A percentile compares a stretch with the other conserved stretches of the same genome.
These are phyloP conservation scores for Porphyrellus cyaneotinctus DNA, from an alignment of 768 basidiomycete species.

Conservation along the genomic window DNA sequence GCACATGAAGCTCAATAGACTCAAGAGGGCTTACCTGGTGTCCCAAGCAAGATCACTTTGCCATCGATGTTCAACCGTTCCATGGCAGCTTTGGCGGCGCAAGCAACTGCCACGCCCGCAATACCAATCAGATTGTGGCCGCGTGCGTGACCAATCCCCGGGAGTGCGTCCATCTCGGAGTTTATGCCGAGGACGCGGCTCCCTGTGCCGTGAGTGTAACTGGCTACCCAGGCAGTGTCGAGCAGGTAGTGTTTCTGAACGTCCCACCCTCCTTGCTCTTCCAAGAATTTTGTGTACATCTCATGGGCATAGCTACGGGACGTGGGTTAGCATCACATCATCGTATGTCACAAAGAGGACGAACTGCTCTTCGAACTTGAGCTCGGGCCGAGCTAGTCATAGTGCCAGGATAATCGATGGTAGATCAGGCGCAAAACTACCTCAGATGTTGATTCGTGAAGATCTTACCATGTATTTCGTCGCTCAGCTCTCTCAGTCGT, in stretches of 20 bases:
- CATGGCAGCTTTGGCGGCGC: slow-evolving; percentile 62
- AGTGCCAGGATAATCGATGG: neutral
- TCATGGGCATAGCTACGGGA: slow-evolving; percentile 63
- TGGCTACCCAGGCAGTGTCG: slow-evolving; percentile 77
- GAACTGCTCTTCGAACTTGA: slow-evolving; percentile 63
- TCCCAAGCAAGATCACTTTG: slow-evolving; percentile 69
- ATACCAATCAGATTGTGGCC: slow-evolving; percentile 85
- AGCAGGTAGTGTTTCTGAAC: slow-evolving; percentile 60
- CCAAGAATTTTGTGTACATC: slow-evolving; percentile 62
- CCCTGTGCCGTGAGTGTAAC: slow-evolving; percentile 58
- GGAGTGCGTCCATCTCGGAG: slow-evolving; percentile 69
- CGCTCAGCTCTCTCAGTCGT: slow-evolving; percentile 59
- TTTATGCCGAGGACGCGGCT: slow-evolving; percentile 74
- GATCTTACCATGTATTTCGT: slow-evolving; percentile 64
- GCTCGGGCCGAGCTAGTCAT: slow-evolving; percentile 55
- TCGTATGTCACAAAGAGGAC: too few relatives aligned
- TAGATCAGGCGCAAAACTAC: slow-evolving; percentile 18
- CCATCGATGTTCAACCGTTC: slow-evolving; percentile 60
- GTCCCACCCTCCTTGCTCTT: slow-evolving; percentile 51
- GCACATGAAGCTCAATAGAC: too few relatives aligned
- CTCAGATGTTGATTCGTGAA: neutral
- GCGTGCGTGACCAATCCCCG: slow-evolving; percentile 67
- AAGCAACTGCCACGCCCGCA: slow-evolving; percentile 65
- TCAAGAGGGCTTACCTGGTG: slow-evolving; percentile 58
- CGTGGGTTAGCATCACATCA: neutral